phyloP scores from a whole-genome alignment of 495 filamentous ascomycete species.

The Penicillium crystallinum region DNA sequence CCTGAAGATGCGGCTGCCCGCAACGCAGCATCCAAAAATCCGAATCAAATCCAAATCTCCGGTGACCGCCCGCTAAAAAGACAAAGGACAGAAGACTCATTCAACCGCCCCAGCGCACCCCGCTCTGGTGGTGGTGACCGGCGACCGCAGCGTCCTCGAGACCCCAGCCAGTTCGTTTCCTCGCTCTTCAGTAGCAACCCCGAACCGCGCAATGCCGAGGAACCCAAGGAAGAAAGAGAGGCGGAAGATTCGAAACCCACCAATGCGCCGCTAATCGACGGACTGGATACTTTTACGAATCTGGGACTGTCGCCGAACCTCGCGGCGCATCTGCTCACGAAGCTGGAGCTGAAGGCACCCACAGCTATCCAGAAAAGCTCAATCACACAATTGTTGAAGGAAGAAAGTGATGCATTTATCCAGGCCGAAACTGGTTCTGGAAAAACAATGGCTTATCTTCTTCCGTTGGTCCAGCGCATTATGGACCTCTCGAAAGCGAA shows the following conservation, averaged over 20 bases:
- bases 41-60: slow-evolving; percentile 33
- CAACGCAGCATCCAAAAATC: slow-evolving; percentile 28
- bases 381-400: slow-evolving; percentile 69
- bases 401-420: slow-evolving; percentile 88
- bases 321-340: slow-evolving; percentile 76
- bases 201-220: slow-evolving; percentile 50
- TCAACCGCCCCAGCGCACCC: slow-evolving; percentile 1
- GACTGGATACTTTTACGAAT: slow-evolving; percentile 74
- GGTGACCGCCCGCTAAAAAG: slow-evolving; percentile 34
- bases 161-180: slow-evolving; percentile 63
- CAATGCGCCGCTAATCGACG: slow-evolving; percentile 87
- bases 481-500: slow-evolving; percentile 57
- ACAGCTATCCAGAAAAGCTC: slow-evolving; percentile 92
- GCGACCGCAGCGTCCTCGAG: slow-evolving; percentile 18
- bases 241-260: slow-evolving; percentile 65
- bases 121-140: slow-evolving; percentile 10
- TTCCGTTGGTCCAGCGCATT: slow-evolving; percentile 86
- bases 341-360: slow-evolving; percentile 82
- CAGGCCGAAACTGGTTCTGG: slow-evolving; percentile 97
- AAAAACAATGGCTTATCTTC: slow-evolving; percentile 89
- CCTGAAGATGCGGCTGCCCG: slow-evolving; percentile 14
- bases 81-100: slow-evolving; percentile 30
- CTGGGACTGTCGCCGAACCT: slow-evolving; percentile 73
- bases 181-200: slow-evolving; percentile 91
- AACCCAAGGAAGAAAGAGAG: slow-evolving; percentile 38